Conservation (phyloP, 768 basidiomycete species). For the Erythrobasidium yunnanense region DNA sequence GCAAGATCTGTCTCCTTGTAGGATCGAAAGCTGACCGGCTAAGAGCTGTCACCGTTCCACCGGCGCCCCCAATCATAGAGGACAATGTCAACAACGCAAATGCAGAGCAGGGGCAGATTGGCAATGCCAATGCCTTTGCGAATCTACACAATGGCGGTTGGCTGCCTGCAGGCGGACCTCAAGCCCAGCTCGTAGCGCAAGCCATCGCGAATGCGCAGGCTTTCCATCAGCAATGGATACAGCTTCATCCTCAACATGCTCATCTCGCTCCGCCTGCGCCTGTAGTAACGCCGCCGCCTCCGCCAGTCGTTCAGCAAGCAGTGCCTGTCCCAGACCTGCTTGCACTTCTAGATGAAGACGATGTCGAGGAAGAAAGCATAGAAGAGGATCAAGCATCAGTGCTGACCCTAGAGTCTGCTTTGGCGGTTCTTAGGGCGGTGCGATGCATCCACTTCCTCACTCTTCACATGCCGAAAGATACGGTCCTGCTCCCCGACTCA, state of each 20-base stretch:
- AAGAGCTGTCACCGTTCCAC: background rate
- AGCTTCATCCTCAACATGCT: background rate
- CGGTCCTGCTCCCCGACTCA: background rate
- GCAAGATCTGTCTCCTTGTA: slow-evolving; percentile 11
- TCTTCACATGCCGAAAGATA: background rate
- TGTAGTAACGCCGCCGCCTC: background rate
- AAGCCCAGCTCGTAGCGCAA: too few relatives aligned
- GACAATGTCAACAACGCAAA: background rate
- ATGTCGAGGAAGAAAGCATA: too few relatives aligned
- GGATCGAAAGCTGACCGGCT: background rate
- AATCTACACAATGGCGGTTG: background rate
- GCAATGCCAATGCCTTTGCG: too few relatives aligned
- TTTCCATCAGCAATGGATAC: background rate
- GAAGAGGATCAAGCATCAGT: too few relatives aligned
- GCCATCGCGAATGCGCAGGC: background rate
- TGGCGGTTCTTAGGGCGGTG: too few relatives aligned
- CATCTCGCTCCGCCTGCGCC: background rate
- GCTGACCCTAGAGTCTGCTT: too few relatives aligned
- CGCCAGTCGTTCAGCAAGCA: background rate
- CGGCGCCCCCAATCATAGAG: background rate
- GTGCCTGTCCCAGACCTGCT: background rate
- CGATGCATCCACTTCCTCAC: background rate
- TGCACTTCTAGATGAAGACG: background rate
- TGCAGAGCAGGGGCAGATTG: too few relatives aligned
- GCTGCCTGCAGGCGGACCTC: background rate